A percentile compares a stretch with the other conserved stretches of the same genome.
These are phyloP conservation scores for Phytopythium chamaehyphon DNA, from an alignment of 352 stramenopile species.

Conservation along the genomic window DNA sequence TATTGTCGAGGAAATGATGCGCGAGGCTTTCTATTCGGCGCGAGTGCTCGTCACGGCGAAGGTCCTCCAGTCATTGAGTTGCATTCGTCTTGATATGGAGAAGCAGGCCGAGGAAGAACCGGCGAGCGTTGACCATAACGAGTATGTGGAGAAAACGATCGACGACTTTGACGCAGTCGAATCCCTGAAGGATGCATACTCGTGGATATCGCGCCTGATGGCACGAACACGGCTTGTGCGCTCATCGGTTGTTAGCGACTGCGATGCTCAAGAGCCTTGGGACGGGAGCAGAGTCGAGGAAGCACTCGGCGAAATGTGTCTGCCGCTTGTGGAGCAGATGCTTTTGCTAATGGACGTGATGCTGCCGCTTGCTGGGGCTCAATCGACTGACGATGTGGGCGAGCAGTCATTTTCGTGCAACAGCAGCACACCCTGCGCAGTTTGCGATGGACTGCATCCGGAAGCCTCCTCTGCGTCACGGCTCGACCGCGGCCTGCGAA, in stretches of 20 bases:
- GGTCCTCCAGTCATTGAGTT: conserved; percentile 51
- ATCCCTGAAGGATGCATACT: conserved; percentile 48
- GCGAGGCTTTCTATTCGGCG: conserved; percentile 50
- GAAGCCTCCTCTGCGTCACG: conserved; percentile 11
- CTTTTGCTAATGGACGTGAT: conserved; percentile 55
- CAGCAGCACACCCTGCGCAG: conserved; percentile 25
- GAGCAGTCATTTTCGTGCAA: background rate
- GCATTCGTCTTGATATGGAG: conserved; percentile 17
- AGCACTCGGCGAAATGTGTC: conserved; percentile 32
- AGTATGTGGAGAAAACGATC: conserved; percentile 4
- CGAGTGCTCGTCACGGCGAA: conserved; percentile 56
- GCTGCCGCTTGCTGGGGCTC: conserved; percentile 18
- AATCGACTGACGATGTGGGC: background rate
- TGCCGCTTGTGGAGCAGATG: conserved; percentile 58
- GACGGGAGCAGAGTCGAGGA: conserved; percentile 31
- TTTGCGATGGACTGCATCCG: conserved; percentile 63
- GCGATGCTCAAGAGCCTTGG: conserved; percentile 9
- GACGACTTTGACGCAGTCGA: conserved; percentile 53
- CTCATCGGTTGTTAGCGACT: background rate
- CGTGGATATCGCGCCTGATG: conserved; percentile 50
- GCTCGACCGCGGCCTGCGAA: conserved; percentile 43
- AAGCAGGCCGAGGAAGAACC: conserved; percentile 3
- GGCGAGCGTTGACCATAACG: conserved; percentile 1
- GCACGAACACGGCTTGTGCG: conserved; percentile 30
- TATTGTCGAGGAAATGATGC: conserved; percentile 34